These are phyloP conservation scores for Hordeum pubiflorum DNA, from an alignment of 202 grass and related monocot genomes.

Conservation along the genomic window DNA sequence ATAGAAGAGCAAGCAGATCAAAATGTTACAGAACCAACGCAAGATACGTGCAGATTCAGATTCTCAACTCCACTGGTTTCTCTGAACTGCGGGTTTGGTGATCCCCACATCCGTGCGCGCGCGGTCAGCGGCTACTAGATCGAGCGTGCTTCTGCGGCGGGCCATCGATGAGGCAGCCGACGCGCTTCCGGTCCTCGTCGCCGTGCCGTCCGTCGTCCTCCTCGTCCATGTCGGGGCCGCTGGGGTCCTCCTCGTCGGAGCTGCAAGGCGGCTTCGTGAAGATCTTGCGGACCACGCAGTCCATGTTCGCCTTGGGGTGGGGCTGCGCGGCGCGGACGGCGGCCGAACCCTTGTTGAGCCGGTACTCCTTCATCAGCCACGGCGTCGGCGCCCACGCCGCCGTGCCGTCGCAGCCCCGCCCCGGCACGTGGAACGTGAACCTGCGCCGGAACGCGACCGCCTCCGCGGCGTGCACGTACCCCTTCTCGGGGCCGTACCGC, in stretches of 20 bases:
- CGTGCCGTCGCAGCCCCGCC: neutral
- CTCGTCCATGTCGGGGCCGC: neutral
- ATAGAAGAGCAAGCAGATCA: neutral
- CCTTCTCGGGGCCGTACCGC: neutral
- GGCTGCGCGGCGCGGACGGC: neutral
- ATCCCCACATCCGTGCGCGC: neutral
- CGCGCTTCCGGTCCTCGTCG: neutral
- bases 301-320: neutral
- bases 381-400: neutral
- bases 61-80: neutral
- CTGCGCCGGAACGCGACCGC: neutral
- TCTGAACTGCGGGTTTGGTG: neutral
- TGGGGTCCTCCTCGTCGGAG: neutral
- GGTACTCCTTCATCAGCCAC: conserved; percentile 12
- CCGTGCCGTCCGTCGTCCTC: neutral
- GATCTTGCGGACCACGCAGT: neutral
- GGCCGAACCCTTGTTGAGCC: neutral
- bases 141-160: neutral
- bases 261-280: neutral
- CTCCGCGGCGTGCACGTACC: neutral
- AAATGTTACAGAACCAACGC: neutral
- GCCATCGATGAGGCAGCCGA: neutral
- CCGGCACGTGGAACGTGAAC: neutral
- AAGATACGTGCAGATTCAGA: neutral
- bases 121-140: neutral